phyloP scores from a whole-genome alignment of 768 basidiomycete genomes.

The Lactarius hengduanensis region DNA sequence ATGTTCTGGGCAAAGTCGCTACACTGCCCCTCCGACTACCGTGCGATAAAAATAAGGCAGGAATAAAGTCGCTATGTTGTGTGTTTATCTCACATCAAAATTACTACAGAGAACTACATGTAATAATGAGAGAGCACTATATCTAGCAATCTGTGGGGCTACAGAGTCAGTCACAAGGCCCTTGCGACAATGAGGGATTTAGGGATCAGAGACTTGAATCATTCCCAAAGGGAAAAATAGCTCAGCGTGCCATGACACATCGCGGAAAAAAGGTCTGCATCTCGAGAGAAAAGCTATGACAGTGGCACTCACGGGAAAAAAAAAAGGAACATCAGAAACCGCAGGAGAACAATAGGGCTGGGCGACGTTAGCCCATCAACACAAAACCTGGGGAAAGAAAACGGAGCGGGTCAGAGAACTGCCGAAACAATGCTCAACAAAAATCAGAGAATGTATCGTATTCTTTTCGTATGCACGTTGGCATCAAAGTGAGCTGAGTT shows the following conservation, averaged over 20 bases:
- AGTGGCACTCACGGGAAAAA: conserved; percentile 34
- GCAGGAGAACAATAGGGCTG: neutral
- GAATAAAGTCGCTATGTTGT: neutral
- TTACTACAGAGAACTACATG: conserved; percentile 12
- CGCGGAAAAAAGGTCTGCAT: conserved; percentile 49
- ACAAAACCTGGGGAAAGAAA: conserved; percentile 3
- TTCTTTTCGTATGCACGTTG: conserved; percentile 53
- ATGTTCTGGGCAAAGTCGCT: neutral
- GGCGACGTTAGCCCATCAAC: neutral
- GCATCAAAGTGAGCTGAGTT: conserved; percentile 71
- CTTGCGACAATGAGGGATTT: neutral
- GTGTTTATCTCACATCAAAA: neutral
- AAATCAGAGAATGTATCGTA: conserved; percentile 43
- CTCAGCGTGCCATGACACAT: conserved; percentile 60
- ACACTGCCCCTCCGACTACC: neutral
- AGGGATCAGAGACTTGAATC: conserved; percentile 77
- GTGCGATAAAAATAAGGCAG: neutral
- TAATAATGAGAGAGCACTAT: too few relatives aligned
- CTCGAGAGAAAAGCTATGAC: conserved; percentile 34
- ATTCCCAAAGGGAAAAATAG: conserved; percentile 60
- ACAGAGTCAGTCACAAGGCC: conserved; percentile 5
- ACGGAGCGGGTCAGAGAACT: conserved; percentile 8
- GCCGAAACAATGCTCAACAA: neutral
- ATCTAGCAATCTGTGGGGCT: conserved; percentile 4
- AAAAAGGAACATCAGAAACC: neutral